These are phyloP conservation scores for Pichia inconspicua DNA, from an alignment of 1,139 yeast species.

Conservation along the genomic window DNA sequence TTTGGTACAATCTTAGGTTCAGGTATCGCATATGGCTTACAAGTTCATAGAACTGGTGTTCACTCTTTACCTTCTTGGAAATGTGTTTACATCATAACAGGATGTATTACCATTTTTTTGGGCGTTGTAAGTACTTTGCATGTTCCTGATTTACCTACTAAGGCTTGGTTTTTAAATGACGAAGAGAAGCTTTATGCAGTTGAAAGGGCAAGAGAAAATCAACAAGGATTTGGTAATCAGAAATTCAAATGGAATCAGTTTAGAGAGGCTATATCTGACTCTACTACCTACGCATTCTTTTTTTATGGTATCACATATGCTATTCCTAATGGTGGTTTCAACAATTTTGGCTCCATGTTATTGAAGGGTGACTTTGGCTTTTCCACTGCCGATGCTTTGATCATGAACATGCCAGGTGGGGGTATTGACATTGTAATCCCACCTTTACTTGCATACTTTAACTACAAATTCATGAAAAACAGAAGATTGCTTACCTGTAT, in stretches of 20 bases:
- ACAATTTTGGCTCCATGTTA: conserved; percentile 33
- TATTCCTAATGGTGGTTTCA: conserved; percentile 33
- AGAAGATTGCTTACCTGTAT: conserved; percentile 3
- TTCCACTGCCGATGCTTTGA: conserved; percentile 23
- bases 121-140: conserved; percentile 3
- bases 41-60: conserved; percentile 26
- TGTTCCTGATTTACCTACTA: conserved; percentile 43
- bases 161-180: conserved; percentile 35
- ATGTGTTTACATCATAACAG: conserved; percentile 11
- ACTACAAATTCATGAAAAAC: conserved; percentile 17
- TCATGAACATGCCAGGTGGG: conserved; percentile 32
- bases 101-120: conserved; percentile 19
- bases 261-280: conserved; percentile 26
- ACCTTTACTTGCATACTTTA: conserved; percentile 29
- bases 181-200: conserved; percentile 29
- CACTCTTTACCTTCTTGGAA: conserved; percentile 14
- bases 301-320: conserved; percentile 28
- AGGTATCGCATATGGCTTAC: conserved; percentile 43
- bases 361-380: conserved; percentile 29
- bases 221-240: conserved; percentile 35
- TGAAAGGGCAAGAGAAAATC: conserved; percentile 29
- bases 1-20: conserved; percentile 47
- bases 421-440: conserved; percentile 31
- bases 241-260: conserved; percentile 30
- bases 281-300: conserved; percentile 25